Base-by-base conservation (phyloP, 2,329 filamentous ascomycete species). In the Stemphylium beticola region DNA sequence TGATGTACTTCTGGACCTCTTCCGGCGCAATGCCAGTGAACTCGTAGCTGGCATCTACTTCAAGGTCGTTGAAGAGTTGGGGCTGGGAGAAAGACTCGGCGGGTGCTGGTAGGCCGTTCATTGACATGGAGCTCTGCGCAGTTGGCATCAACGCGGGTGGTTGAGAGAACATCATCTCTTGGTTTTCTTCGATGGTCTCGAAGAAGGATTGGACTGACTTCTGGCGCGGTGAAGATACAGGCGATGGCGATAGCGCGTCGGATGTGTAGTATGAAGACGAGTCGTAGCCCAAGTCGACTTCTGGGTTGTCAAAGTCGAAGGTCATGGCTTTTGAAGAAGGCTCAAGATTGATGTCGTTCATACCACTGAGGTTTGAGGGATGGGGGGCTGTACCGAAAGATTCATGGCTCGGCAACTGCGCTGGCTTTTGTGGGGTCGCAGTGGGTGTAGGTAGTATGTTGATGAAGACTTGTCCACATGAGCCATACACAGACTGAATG, bases 11-110 rank as follows among this genome's bases (percentile, higher is more conserved):
- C 49, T 79, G 76, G 22, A 82, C 78, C 55, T 98, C 92, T 64
- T 97, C 93, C 38, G 89, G 80, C 0, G 90, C 93, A 52, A 98
- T 88, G 22, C 93, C 93, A 0, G 93, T 97, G 61, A 92, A 87
- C 50, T 85, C 83, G 51, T 86, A 83, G 32, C 81, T 85, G n/a
- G 85, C 84, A 54, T 86, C 83, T 22, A 86, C 78, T 56, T 84
- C 81, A 31, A 83, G 73, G 39, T 81, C 82, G 15, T 64, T 60
- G 57, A 71, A 68, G 11, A 65, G 58, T 20, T 62, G 60, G 31
- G 62, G 46, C 17, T 64, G 59, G 8, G 64, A 49, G 32, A 61
- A 57, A 4, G 65, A 62, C n/a, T 65, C 64, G n/a, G 53, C 48
- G 20, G 55, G 32, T 26, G 62, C 34, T 14, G 62, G 53, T 2